These are phyloP conservation scores for Cryptococcus sp. DNA, from an alignment of 1,284 basidiomycete genomes.

Conservation along the genomic window DNA sequence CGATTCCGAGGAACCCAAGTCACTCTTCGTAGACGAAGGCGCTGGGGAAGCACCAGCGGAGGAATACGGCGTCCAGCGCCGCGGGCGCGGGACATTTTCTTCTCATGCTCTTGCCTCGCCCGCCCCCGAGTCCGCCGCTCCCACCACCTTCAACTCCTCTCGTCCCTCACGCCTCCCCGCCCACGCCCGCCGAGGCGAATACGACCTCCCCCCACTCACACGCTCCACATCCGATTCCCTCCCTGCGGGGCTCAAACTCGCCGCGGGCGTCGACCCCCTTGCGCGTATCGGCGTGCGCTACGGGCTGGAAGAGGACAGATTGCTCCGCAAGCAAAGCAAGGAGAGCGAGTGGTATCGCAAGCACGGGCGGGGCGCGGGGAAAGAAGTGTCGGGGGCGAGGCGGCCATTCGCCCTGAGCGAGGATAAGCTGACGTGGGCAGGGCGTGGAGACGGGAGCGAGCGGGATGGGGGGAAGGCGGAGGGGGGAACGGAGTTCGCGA, in stretches of 20 bases:
- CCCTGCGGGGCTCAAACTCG: slow-evolving; percentile 15
- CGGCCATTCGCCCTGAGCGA: slow-evolving; percentile 4
- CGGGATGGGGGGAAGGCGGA: slow-evolving; percentile 3
- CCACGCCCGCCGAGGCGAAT: neutral
- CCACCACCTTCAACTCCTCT: slow-evolving; percentile 6
- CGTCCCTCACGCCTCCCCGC: too few species aligned
- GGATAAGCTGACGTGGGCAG: slow-evolving; percentile 4
- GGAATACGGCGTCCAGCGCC: too few species aligned
- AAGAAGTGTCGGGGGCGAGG: slow-evolving; percentile 26
- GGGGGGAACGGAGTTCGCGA: slow-evolving; percentile 36
- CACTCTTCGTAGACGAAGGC: slow-evolving; percentile 15
- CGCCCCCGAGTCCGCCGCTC: neutral
- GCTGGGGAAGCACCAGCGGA: neutral
- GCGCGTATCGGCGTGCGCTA: slow-evolving; percentile 40
- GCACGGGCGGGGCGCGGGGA: slow-evolving; percentile 39
- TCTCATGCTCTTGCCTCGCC: neutral
- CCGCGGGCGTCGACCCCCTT: slow-evolving; percentile 37
- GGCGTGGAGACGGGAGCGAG: slow-evolving; percentile 3
- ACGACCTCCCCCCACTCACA: slow-evolving; percentile 11
- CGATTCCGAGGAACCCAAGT: slow-evolving; percentile 20
- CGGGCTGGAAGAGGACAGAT: slow-evolving; percentile 29
- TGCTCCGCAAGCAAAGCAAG: slow-evolving; percentile 28
- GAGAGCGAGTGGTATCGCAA: slow-evolving; percentile 39
- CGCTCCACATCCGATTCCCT: neutral
- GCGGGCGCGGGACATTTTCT: slow-evolving; percentile 36